Evolutionary conservation across 164 flowering plant genomes (phyloP).

Genomic region (Akebia trifoliata): DNA sequence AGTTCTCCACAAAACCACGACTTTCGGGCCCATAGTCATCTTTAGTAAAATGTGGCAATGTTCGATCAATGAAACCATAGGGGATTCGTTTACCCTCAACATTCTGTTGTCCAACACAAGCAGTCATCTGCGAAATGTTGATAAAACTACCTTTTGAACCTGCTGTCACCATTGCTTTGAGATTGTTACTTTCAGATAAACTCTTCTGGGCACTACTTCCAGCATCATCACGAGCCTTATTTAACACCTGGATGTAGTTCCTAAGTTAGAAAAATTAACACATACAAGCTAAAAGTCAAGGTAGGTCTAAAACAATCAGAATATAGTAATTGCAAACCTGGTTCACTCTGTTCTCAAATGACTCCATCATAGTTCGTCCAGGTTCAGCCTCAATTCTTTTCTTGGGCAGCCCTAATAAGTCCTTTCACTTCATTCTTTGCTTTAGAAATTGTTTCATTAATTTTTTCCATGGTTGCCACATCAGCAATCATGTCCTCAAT

Average conservation of each 20-base stretch:
- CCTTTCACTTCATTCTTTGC: slow-evolving; percentile 91
- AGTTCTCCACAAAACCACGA: slow-evolving; percentile 99
- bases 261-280: not conserved
- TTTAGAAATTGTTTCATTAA: slow-evolving; percentile 80
- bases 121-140: slow-evolving; percentile 99
- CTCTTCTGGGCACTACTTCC: slow-evolving; percentile 99
- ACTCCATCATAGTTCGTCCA: slow-evolving; percentile 97
- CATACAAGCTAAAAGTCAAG: not conserved
- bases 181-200: slow-evolving; percentile 93
- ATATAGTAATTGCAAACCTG: slow-evolving; percentile 47
- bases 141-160: slow-evolving; percentile 99
- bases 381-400: slow-evolving; percentile 85
- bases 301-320: not conserved
- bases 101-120: slow-evolving; percentile 99
- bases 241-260: slow-evolving; percentile 54
- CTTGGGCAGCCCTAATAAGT: slow-evolving; percentile 68
- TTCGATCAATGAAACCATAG: slow-evolving; percentile 79
- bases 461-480: slow-evolving; percentile 87
- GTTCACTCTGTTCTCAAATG: slow-evolving; percentile 96
- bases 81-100: slow-evolving; percentile 99
- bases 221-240: slow-evolving; percentile 99
- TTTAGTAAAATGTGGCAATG: slow-evolving; percentile 96
- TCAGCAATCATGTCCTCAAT: slow-evolving; percentile 99
- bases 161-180: slow-evolving; percentile 98
- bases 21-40: slow-evolving; percentile 99